Conservation (phyloP, 1,284 basidiomycete genomes). For the Puccinia polysora region DNA sequence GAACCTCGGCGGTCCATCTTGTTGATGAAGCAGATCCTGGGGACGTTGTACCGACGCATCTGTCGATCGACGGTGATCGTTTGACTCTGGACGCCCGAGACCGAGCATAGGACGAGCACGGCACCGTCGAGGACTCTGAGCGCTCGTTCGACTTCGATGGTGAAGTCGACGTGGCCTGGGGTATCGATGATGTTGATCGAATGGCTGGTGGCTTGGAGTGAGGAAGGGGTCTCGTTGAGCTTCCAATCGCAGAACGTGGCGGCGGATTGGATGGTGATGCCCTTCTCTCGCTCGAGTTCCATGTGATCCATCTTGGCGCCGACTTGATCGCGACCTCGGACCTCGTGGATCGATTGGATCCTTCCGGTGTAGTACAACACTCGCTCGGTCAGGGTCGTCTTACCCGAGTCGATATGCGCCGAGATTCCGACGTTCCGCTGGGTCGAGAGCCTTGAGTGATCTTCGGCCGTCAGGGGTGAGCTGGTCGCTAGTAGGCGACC, state of each 20-base stretch:
- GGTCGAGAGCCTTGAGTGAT: slow-evolving; percentile 51
- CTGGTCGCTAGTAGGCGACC: too few species aligned
- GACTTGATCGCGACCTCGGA: slow-evolving; percentile 86
- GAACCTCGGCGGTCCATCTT: slow-evolving; percentile 99
- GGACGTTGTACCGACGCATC: slow-evolving; percentile 94
- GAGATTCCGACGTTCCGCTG: slow-evolving; percentile 56
- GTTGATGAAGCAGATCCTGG: slow-evolving; percentile 94
- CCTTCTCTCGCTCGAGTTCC: slow-evolving; percentile 98
- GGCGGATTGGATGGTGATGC: slow-evolving; percentile 97
- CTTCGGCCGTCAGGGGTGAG: slow-evolving; percentile 47
- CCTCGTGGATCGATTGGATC: slow-evolving; percentile 95
- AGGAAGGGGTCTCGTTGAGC: slow-evolving; percentile 49
- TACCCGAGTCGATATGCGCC: slow-evolving; percentile 74
- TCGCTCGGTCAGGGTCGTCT: slow-evolving; percentile 97
- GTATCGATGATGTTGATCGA: slow-evolving; percentile 96
- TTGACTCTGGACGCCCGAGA: slow-evolving; percentile 95
- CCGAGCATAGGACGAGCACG: slow-evolving; percentile 91
- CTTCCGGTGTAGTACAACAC: slow-evolving; percentile 94
- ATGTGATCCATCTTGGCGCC: slow-evolving; percentile 99
- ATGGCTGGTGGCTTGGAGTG: slow-evolving; percentile 15
- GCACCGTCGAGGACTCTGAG: slow-evolving; percentile 94
- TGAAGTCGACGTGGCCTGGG: slow-evolving; percentile 98
- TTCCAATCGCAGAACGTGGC: slow-evolving; percentile 97
- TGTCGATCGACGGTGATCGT: slow-evolving; percentile 98
- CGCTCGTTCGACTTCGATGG: slow-evolving; percentile 97